phyloP scores from a whole-genome alignment of 805 yeast species.

The Pichia sporocuriosa region DNA sequence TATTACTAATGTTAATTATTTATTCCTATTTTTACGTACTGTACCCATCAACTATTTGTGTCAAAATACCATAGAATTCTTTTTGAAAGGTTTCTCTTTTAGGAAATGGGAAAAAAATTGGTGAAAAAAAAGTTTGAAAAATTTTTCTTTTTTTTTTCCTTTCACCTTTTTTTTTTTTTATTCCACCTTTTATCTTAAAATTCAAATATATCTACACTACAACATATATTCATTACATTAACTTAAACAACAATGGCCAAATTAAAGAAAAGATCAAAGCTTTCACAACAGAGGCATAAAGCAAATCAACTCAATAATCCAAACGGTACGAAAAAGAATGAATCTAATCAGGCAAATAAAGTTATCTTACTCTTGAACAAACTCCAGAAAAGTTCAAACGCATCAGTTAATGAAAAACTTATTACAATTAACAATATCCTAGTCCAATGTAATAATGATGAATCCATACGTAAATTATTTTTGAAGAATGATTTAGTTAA shows the following conservation, averaged over 20 bases:
- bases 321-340: not conserved
- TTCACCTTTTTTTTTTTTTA: not conserved
- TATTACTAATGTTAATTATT: too few relatives aligned
- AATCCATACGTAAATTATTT: constrained; percentile 49
- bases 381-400: constrained; percentile 39
- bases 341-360: constrained; percentile 35
- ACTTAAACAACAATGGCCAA: constrained; percentile 50
- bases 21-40: too few relatives aligned
- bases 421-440: constrained; percentile 72
- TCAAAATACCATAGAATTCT: too few relatives aligned
- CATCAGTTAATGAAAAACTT: constrained; percentile 63
- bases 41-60: too few relatives aligned
- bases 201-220: too few relatives aligned
- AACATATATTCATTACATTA: not conserved
- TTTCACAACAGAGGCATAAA: constrained; percentile 30
- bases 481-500: constrained; percentile 68
- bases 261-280: constrained; percentile 59
- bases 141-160: too few relatives aligned
- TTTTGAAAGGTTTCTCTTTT: too few relatives aligned
- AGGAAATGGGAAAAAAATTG: too few relatives aligned
- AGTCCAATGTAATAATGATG: constrained; percentile 48
- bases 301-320: constrained; percentile 4
- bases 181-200: not conserved
- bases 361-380: constrained; percentile 64
- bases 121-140: too few relatives aligned